These are phyloP conservation scores for Eucalyptus albens DNA, from an alignment of 345 rosid genomes.

Conservation along the genomic window DNA sequence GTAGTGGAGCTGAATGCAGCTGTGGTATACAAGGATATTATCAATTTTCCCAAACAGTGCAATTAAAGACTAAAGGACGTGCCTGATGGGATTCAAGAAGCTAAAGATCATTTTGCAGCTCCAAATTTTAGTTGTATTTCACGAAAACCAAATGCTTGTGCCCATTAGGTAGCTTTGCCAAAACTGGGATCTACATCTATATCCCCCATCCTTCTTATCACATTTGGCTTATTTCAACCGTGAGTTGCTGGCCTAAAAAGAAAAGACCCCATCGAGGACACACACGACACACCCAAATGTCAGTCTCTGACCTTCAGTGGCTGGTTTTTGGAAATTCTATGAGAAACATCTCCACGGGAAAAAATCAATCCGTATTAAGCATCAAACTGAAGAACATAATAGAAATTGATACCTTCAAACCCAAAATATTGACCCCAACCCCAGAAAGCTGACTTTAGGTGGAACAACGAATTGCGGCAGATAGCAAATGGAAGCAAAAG, in stretches of 20 bases:
- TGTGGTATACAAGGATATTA: neutral
- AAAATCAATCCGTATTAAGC: neutral
- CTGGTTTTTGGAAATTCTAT: neutral
- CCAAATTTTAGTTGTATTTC: neutral
- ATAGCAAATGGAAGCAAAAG: neutral
- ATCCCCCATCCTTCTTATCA: neutral
- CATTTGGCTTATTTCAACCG: neutral
- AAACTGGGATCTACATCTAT: neutral
- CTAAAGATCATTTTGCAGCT: neutral
- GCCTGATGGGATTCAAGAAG: neutral
- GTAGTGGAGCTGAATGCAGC: neutral
- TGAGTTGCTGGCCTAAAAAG: neutral
- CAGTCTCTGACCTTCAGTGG: neutral
- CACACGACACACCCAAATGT: neutral
- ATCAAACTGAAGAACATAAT: neutral
- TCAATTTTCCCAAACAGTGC: neutral
- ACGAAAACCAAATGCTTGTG: neutral
- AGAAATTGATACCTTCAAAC: neutral
- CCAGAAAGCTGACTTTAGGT: neutral
- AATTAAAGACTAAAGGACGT: neutral
- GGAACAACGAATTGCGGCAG: neutral
- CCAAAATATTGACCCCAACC: neutral
- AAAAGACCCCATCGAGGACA: neutral
- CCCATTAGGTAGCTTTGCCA: neutral
- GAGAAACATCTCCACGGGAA: neutral